A percentile compares a stretch with the other conserved stretches of the same genome.
Conservation (phyloP, 1,284 basidiomycete species). For the Pterulicium gracile region DNA sequence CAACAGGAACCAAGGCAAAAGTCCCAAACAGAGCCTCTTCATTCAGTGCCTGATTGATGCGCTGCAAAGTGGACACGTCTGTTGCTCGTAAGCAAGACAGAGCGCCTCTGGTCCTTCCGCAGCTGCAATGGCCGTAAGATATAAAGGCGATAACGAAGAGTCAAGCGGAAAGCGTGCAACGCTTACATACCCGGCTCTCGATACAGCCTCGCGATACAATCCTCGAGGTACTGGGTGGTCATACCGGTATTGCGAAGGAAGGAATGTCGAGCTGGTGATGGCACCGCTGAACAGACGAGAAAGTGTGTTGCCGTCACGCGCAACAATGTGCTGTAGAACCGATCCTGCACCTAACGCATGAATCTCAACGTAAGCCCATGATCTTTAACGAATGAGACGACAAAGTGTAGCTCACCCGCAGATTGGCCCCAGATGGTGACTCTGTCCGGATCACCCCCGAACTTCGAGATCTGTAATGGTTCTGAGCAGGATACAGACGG, state of each 20-base stretch:
- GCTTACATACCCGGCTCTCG: neutral
- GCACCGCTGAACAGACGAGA: constrained; percentile 33
- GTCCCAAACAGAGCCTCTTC: neutral
- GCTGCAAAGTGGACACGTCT: neutral
- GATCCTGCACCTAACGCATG: constrained; percentile 19
- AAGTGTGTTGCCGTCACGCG: constrained; percentile 22
- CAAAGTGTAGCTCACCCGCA: constrained; percentile 15
- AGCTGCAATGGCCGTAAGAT: too few relatives aligned
- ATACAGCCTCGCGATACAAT: neutral
- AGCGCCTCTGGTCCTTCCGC: too few relatives aligned
- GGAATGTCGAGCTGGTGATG: constrained; percentile 32
- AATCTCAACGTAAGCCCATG: neutral
- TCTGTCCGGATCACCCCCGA: constrained; percentile 16
- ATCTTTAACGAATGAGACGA: neutral
- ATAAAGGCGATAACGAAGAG: too few relatives aligned
- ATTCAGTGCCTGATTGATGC: neutral
- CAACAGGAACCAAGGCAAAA: neutral
- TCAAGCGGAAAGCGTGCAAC: neutral
- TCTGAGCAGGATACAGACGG: neutral
- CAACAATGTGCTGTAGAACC: constrained; percentile 21
- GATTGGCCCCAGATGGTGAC: constrained; percentile 23
- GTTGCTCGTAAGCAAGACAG: neutral
- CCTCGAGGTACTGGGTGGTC: constrained; percentile 30
- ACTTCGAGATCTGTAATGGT: constrained; percentile 14
- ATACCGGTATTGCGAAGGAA: constrained; percentile 34